These are phyloP conservation scores for Hypoxylon lienhwacheense DNA, from an alignment of 495 filamentous ascomycete species.

Conservation along the genomic window DNA sequence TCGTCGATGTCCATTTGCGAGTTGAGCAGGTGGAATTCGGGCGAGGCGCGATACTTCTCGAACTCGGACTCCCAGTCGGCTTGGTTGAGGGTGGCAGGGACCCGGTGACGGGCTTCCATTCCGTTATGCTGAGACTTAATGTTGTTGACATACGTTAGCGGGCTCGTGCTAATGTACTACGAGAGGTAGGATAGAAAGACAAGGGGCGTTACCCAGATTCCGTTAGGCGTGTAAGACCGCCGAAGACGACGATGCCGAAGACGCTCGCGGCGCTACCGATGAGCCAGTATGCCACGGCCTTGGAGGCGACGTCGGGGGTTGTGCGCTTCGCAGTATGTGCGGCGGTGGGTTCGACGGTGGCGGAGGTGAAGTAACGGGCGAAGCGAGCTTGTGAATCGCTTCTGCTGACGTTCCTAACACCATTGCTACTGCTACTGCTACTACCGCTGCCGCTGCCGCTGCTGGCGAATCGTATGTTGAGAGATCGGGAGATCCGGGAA, in stretches of 20 bases:
- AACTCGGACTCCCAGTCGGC: constrained; percentile 90
- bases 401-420: neutral
- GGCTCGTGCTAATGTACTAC: no score
- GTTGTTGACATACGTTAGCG: neutral
- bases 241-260: constrained; percentile 95
- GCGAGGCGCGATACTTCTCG: constrained; percentile 83
- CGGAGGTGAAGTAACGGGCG: constrained; percentile 46
- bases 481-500: constrained; percentile 36
- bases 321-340: constrained; percentile 23
- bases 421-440: neutral
- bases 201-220: constrained; percentile 78
- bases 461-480: constrained; percentile 20
- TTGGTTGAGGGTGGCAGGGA: constrained; percentile 78
- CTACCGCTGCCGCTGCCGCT: neutral
- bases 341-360: constrained; percentile 36
- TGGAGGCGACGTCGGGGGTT: constrained; percentile 74
- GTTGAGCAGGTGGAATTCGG: constrained; percentile 89
- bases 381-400: constrained; percentile 21
- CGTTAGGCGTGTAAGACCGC: constrained; percentile 87
- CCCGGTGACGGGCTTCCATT: constrained; percentile 97
- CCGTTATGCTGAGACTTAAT: constrained; percentile 88
- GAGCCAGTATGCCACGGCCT: constrained; percentile 86
- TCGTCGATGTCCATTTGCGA: constrained; percentile 86
- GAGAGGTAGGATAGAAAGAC: neutral
- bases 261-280: constrained; percentile 87